phyloP scores from a whole-genome alignment of 805 yeast genomes.

The Myxozyma melibiosi region DNA sequence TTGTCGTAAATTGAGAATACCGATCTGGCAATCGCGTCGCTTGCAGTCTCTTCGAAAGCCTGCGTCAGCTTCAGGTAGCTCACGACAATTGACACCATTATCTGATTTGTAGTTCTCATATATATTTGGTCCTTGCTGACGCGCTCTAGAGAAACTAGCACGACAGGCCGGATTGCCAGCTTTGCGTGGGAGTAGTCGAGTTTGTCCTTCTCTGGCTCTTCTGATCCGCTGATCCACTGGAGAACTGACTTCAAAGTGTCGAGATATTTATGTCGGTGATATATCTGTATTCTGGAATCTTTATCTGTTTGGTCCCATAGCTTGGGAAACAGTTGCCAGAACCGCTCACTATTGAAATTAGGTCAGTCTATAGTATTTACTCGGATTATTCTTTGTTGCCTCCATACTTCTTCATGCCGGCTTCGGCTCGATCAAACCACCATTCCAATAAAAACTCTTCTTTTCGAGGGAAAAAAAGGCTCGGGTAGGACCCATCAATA shows the following conservation, averaged over 20 bases:
- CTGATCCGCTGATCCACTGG: no score
- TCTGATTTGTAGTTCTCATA: conserved; percentile 20
- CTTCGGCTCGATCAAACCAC: conserved; percentile 44
- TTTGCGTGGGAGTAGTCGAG: neutral
- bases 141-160: conserved; percentile 1
- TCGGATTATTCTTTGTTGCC: neutral
- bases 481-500: conserved; percentile 21
- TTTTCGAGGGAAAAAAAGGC: conserved; percentile 40
- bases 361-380: neutral
- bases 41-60: neutral
- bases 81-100: conserved; percentile 9
- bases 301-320: conserved; percentile 8
- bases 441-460: conserved; percentile 43
- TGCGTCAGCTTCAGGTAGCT: conserved; percentile 7
- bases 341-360: conserved; percentile 4
- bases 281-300: conserved; percentile 7
- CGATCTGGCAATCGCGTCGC: neutral
- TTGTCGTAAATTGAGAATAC: conserved; percentile 16
- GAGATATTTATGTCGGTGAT: conserved; percentile 19
- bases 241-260: conserved; percentile 12
- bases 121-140: conserved; percentile 6
- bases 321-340: conserved; percentile 20
- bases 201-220: neutral
- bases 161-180: neutral
- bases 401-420: conserved; percentile 40